Conservation (phyloP, 257 asterid species). For the Apocynum venetum region DNA sequence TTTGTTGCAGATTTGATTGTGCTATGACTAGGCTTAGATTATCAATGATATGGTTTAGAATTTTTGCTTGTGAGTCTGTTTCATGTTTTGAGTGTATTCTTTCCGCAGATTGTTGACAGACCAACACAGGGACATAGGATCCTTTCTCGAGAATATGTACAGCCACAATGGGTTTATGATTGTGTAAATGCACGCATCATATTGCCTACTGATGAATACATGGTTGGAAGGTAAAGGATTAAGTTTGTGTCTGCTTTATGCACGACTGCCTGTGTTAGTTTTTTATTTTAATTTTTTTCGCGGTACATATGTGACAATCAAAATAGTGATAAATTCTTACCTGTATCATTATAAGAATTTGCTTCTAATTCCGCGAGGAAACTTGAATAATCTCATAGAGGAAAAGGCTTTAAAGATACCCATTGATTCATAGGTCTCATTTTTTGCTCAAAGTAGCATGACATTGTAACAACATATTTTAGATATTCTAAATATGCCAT, state of each 20-base stretch:
- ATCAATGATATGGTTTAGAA: neutral
- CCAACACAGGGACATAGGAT: slow-evolving; percentile 73
- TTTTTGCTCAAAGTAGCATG: neutral
- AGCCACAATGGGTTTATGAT: slow-evolving; percentile 97
- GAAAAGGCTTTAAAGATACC: neutral
- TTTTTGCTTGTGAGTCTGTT: neutral
- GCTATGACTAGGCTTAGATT: neutral
- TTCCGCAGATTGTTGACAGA: slow-evolving; percentile 86
- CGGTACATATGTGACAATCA: neutral
- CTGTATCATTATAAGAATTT: neutral
- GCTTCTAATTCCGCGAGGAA: neutral
- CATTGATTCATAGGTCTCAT: neutral
- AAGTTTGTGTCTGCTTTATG: slow-evolving; percentile 4
- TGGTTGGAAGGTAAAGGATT: slow-evolving; percentile 64
- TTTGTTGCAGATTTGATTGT: neutral
- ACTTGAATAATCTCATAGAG: neutral
- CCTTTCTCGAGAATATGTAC: slow-evolving; percentile 85
- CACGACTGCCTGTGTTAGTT: neutral
- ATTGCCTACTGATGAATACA: slow-evolving; percentile 73
- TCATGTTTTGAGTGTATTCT: neutral
- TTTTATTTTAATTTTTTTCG: neutral
- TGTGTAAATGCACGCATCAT: slow-evolving; percentile 77
- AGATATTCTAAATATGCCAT: neutral
- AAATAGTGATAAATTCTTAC: neutral
- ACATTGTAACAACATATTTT: neutral